These are phyloP conservation scores for Glomus cerebriforme DNA, from an alignment of 192 early-diverging fungal genomes.

Conservation along the genomic window DNA sequence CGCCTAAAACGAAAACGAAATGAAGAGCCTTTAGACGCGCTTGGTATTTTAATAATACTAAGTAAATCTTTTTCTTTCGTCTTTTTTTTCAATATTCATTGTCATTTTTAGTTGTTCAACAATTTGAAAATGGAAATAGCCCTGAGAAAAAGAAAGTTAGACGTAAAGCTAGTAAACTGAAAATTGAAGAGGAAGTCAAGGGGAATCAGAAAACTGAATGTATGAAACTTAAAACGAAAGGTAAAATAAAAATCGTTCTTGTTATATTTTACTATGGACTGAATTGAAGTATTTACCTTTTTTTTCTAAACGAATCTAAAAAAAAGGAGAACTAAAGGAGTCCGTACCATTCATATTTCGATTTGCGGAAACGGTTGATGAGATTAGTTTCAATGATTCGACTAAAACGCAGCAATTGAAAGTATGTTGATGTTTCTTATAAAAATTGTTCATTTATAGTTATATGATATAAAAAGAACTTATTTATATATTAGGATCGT, in stretches of 20 bases:
- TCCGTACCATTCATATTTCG: conserved; percentile 55
- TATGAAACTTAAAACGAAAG: neutral
- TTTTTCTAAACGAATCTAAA: neutral
- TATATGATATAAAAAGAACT: neutral
- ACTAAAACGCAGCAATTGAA: conserved; percentile 56
- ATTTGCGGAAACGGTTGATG: conserved; percentile 67
- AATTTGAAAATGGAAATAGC: conserved; percentile 35
- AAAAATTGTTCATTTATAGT: neutral
- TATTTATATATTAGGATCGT: conserved; percentile 31
- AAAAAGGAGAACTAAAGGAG: neutral
- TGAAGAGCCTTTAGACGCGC: conserved; percentile 72
- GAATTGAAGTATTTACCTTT: neutral
- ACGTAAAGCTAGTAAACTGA: neutral
- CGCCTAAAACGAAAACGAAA: conserved; percentile 76
- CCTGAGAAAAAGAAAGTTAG: conserved; percentile 11
- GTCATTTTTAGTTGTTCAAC: conserved; percentile 50
- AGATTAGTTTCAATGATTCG: conserved; percentile 59
- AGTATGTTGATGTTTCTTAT: conserved; percentile 30
- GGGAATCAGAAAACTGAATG: neutral
- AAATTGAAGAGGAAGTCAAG: neutral
- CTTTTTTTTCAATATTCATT: neutral
- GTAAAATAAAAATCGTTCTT: neutral
- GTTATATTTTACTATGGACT: neutral
- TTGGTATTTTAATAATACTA: conserved; percentile 45
- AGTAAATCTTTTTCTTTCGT: neutral